phyloP scores from a whole-genome alignment of 2,329 filamentous ascomycete species.

The Phaeosphaeriaceae sp. region DNA sequence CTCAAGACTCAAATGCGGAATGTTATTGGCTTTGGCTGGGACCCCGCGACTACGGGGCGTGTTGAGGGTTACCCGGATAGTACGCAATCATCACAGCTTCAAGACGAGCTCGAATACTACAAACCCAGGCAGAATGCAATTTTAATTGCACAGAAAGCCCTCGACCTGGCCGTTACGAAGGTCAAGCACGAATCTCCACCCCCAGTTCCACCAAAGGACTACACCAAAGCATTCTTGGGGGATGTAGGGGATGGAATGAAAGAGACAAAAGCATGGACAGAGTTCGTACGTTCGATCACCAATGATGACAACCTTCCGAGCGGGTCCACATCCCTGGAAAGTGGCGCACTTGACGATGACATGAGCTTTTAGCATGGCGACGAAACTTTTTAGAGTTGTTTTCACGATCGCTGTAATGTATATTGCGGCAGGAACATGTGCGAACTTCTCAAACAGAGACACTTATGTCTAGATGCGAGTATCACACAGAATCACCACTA shows the following conservation, averaged over 20 bases:
- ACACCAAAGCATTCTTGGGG: not conserved
- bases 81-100: not conserved
- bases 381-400: not conserved
- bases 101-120: not conserved
- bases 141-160: constrained; percentile 26
- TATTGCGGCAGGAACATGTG: not conserved
- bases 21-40: constrained; percentile 29
- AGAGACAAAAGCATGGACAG: constrained; percentile 4
- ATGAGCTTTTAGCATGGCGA: not conserved
- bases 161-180: constrained; percentile 17
- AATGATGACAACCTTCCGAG: constrained; percentile 4
- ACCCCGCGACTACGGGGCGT: constrained; percentile 29
- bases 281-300: constrained; percentile 1
- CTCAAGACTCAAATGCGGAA: constrained; percentile 23
- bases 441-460: not conserved
- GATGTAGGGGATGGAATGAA: constrained; percentile 2
- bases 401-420: not conserved
- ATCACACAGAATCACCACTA: not conserved
- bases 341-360: constrained; percentile 1
- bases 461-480: not conserved
- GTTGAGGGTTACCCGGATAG: constrained; percentile 35
- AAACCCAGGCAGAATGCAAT: not conserved
- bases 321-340: constrained; percentile 1
- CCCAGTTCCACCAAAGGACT: constrained; percentile 22
- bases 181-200: constrained; percentile 10